Evolutionary conservation across 1,139 yeast genomes (phyloP).

Genomic region (Lizanozyma gosingica): DNA sequence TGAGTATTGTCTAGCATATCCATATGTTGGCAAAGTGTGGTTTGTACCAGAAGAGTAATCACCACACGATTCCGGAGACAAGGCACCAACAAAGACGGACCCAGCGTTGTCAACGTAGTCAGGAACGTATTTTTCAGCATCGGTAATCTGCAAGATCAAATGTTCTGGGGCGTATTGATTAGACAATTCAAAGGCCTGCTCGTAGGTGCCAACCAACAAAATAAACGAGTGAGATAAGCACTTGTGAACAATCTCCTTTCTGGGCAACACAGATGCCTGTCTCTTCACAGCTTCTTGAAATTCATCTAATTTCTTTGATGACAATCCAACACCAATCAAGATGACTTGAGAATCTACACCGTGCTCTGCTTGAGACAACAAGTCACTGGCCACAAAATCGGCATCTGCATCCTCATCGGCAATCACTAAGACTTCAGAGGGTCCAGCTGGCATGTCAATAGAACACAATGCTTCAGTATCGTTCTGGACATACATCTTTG

Average conservation of each 20-base stretch:
- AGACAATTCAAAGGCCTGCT: slow-evolving; percentile 75
- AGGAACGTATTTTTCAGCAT: slow-evolving; percentile 65
- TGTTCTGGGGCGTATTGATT: slow-evolving; percentile 97
- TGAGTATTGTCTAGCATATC: slow-evolving; percentile 94
- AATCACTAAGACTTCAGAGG: slow-evolving; percentile 90
- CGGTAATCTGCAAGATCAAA: slow-evolving; percentile 77
- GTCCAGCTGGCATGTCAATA: slow-evolving; percentile 99
- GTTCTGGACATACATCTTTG: slow-evolving; percentile 94
- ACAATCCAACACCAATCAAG: slow-evolving; percentile 70
- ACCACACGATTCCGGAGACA: slow-evolving; percentile 96
- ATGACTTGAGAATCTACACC: slow-evolving; percentile 97
- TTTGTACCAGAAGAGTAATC: slow-evolving; percentile 97
- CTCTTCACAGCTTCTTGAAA: slow-evolving; percentile 74
- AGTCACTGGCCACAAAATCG: slow-evolving; percentile 91
- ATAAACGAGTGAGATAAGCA: slow-evolving; percentile 89
- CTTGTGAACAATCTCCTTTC: slow-evolving; percentile 87
- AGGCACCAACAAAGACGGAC: slow-evolving; percentile 90
- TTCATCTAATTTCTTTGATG: slow-evolving; percentile 47
- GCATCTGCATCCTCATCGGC: slow-evolving; percentile 86
- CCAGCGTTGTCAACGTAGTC: slow-evolving; percentile 85
- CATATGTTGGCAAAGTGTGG: slow-evolving; percentile 96
- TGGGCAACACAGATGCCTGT: slow-evolving; percentile 83
- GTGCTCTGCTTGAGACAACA: slow-evolving; percentile 96
- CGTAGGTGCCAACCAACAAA: slow-evolving; percentile 54
- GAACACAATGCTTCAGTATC: slow-evolving; percentile 93